These are phyloP conservation scores for Ophiostoma quercus DNA, from an alignment of 2,329 filamentous ascomycete genomes.

Conservation along the genomic window DNA sequence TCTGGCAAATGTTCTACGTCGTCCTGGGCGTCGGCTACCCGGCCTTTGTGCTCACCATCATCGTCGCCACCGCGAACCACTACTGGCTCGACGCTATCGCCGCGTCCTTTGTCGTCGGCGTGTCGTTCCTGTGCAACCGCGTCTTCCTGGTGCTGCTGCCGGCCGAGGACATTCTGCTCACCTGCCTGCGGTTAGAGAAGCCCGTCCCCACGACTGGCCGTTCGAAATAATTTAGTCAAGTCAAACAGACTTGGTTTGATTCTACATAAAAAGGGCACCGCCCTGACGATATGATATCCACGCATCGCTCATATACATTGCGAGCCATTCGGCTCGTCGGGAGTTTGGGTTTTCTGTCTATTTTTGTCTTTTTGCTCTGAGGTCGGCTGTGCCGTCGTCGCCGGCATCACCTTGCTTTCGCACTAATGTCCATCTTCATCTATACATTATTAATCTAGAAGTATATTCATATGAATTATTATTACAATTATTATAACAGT, in stretches of 20 bases:
- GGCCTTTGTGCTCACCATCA: background rate
- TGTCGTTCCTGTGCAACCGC: background rate
- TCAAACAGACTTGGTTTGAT: background rate
- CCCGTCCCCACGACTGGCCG: constrained; percentile 9
- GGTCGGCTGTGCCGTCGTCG: background rate
- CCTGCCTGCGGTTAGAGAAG: background rate
- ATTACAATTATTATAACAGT: background rate
- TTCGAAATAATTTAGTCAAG: background rate
- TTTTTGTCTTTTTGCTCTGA: background rate
- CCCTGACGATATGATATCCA: background rate
- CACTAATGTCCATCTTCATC: background rate
- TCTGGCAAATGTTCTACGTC: background rate
- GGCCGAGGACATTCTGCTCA: background rate
- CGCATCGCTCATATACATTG: background rate
- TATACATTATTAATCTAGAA: background rate
- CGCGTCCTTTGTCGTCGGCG: background rate
- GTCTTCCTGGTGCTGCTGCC: constrained; percentile 3
- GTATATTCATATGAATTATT: background rate
- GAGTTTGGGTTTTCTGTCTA: background rate
- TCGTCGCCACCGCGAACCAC: constrained; percentile 9
- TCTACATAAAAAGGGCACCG: background rate
- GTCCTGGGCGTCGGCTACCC: background rate
- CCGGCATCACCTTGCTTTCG: background rate
- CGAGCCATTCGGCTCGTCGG: background rate
- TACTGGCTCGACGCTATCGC: constrained; percentile 10